Conservation (phyloP, 2,329 filamentous ascomycete species). For the Coccinonectria pachysandricola region DNA sequence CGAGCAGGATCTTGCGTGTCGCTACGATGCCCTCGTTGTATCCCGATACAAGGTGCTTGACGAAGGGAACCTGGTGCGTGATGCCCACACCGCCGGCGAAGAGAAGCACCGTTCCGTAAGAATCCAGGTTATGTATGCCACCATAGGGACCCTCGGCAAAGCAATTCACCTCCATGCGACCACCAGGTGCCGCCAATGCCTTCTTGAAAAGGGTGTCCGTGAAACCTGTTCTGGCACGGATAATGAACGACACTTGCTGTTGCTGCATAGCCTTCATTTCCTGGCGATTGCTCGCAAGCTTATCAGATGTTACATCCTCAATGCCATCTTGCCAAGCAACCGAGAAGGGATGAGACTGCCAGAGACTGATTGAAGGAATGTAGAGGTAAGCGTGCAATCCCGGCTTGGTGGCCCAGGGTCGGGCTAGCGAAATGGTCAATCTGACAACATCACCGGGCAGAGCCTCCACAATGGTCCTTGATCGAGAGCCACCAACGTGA, state of each 20-base stretch:
- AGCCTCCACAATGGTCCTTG: conserved; percentile 60
- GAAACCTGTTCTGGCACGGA: conserved; percentile 64
- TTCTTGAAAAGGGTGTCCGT: conserved; percentile 60
- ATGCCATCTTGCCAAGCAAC: conserved; percentile 67
- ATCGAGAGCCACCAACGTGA: conserved; percentile 58
- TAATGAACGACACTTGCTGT: conserved; percentile 59
- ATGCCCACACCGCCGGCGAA: conserved; percentile 76
- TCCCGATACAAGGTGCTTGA: conserved; percentile 60
- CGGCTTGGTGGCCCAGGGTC: conserved; percentile 65
- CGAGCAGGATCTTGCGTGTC: conserved; percentile 59
- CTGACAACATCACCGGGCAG: conserved; percentile 66
- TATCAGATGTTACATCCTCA: conserved; percentile 39
- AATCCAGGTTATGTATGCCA: conserved; percentile 58
- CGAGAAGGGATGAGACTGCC: conserved; percentile 72
- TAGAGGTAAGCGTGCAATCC: conserved; percentile 75
- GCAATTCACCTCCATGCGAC: conserved; percentile 52
- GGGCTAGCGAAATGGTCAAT: conserved; percentile 62
- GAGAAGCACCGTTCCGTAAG: conserved; percentile 68
- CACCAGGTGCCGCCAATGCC: conserved; percentile 50
- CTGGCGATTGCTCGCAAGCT: conserved; percentile 48
- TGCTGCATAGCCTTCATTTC: conserved; percentile 51
- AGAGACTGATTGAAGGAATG: conserved; percentile 60
- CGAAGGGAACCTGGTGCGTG: conserved; percentile 67
- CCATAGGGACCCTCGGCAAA: conserved; percentile 71
- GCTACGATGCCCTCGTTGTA: conserved; percentile 60